Base-by-base conservation (phyloP, 129 eudicot genomes). In the Arctium lappa region DNA sequence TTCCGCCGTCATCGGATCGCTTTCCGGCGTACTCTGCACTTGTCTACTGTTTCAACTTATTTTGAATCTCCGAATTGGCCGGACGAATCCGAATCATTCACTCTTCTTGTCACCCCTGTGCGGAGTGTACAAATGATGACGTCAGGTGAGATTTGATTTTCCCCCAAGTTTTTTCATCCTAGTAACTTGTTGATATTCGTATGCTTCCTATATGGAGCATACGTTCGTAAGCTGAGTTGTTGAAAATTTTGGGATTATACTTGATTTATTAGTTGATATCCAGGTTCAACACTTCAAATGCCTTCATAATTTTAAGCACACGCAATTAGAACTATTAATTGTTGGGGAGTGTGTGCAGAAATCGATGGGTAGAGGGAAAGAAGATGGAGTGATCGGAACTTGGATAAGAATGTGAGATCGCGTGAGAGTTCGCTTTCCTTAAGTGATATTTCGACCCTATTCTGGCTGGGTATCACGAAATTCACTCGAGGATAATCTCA, bases 81-180 rank as follows among this genome's bases (percentile, higher is more conserved):
- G 34, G 71, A 46, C 5, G 76, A 82, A 39, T 63, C 50, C 40
- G 38, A 68, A 69, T 48, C 77, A 3, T 40, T 44, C 34, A 10
- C 48, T 65, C 42, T 39, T 29, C 65, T 74, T 66, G 62, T 74
- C 77, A 66, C 39, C 40, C 39, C 74, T 73, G 27, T 22, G 27
- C 27, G 79, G 62, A 72, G 71, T 68, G 22, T 34, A 66, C 40
- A 27, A 62, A 56, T 76, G 86, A 86, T 86, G 88, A 48, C 85
- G 80, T 86, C 88, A 72, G 88, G 88, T 81, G 46, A 81, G 76
- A 5, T 68, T 62, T 42, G 33, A 8, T 29, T 32, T 53, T 56
- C 11, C 6, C 31, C 3, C 10, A 6, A 53, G 31, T 44, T 30
- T 32, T 40, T 30, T 9, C 37, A 31, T 27, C 62, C 56, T 34